Evolutionary conservation across 208 protist species (phyloP).

Genomic region (Leishmania braziliensis): DNA sequence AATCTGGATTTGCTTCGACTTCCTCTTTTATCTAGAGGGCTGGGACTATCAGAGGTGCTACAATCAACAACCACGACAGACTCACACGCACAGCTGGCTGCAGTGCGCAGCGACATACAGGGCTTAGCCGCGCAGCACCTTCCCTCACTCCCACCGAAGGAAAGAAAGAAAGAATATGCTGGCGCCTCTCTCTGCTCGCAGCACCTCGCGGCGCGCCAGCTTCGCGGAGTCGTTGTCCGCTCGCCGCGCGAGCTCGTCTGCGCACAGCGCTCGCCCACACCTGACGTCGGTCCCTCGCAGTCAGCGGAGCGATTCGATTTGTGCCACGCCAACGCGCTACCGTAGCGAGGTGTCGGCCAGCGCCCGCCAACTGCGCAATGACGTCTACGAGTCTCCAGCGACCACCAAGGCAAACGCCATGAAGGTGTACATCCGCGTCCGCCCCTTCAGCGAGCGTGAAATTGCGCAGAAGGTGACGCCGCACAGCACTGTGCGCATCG

Average conservation of each 20-base stretch:
- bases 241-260: constrained; percentile 12
- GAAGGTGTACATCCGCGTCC: constrained; percentile 88
- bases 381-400: not conserved
- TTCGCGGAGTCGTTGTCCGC: constrained; percentile 11
- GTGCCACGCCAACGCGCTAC: constrained; percentile 24
- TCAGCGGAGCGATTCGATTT: constrained; percentile 27
- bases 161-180: not conserved
- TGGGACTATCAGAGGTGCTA: no score
- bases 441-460: constrained; percentile 86
- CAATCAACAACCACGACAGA: no score
- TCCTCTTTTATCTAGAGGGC: no score
- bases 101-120: no score
- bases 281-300: constrained; percentile 3
- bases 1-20: no score
- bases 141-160: not conserved
- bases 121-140: not conserved
- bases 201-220: constrained; percentile 17
- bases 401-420: constrained; percentile 51
- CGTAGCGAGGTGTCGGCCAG: constrained; percentile 8
- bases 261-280: constrained; percentile 1
- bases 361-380: constrained; percentile 6
- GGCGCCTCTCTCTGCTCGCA: constrained; percentile 21
- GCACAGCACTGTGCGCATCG: constrained; percentile 77
- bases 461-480: constrained; percentile 35
- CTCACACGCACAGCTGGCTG: no score